These are phyloP conservation scores for Phialophora tarda DNA, from an alignment of 2,329 filamentous ascomycete genomes.

Conservation along the genomic window DNA sequence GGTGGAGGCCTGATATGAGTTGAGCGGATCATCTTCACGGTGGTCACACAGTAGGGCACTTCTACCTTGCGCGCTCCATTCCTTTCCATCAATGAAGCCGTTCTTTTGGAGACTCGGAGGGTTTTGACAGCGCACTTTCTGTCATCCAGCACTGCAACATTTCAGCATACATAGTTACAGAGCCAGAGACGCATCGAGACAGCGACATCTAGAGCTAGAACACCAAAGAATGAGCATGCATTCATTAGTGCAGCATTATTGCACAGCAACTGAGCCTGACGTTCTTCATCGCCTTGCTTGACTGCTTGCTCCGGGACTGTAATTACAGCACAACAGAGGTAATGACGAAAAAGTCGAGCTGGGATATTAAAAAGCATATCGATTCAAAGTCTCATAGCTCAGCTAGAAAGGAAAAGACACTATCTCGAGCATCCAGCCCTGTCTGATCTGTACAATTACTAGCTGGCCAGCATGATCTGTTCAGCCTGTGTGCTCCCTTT, in stretches of 20 bases:
- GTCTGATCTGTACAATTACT: slow-evolving; percentile 17
- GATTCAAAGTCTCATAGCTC: slow-evolving; percentile 15
- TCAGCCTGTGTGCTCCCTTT: not conserved
- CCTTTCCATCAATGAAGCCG: not conserved
- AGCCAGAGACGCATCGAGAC: not conserved
- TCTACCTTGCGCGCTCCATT: not conserved
- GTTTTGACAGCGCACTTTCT: not conserved
- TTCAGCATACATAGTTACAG: not conserved
- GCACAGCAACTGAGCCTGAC: too few species aligned
- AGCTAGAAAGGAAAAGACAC: slow-evolving; percentile 22
- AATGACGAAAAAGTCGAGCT: not conserved
- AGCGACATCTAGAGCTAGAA: not conserved
- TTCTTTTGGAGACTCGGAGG: not conserved
- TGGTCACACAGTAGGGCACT: too few species aligned
- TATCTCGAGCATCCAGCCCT: slow-evolving; percentile 13
- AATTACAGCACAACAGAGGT: too few species aligned
- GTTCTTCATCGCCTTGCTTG: too few species aligned
- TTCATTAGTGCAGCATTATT: not conserved
- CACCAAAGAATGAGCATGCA: not conserved
- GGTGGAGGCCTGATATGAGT: too few species aligned
- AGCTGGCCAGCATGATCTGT: not conserved
- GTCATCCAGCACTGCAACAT: not conserved
- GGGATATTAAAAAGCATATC: slow-evolving; percentile 18
- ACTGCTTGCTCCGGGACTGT: too few species aligned
- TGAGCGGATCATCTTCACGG: too few species aligned